Evolutionary conservation across 169 alveolate genomes (phyloP).

Genomic region (Eimeria brunetti): DNA sequence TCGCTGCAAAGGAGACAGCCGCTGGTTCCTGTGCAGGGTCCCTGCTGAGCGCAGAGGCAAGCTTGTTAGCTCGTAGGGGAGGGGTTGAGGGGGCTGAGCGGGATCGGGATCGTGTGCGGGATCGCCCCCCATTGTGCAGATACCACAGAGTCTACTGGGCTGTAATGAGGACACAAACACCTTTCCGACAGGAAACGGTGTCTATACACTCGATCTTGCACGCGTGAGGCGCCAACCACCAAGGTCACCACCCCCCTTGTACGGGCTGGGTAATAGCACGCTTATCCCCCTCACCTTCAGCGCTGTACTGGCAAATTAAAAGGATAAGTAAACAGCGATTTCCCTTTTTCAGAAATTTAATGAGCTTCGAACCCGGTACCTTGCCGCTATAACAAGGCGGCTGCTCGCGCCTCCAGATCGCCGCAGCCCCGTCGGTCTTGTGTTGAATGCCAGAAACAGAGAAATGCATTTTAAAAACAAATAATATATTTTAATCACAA

Average conservation of each 20-base stretch:
- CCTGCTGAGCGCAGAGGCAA: background rate
- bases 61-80: background rate
- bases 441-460: background rate
- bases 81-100: background rate
- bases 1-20: background rate
- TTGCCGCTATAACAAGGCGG: too few relatives aligned
- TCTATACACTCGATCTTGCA: background rate
- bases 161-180: background rate
- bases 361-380: background rate
- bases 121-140: background rate
- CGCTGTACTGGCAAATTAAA: background rate
- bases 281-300: background rate
- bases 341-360: background rate
- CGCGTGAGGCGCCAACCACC: background rate
- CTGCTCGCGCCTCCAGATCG: background rate
- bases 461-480: background rate
- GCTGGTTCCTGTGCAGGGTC: background rate
- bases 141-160: too few relatives aligned
- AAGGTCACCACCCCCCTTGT: background rate
- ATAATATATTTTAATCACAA: background rate
- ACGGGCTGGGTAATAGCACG: background rate
- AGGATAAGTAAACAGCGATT: background rate
- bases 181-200: background rate
- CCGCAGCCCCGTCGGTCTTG: background rate
- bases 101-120: background rate